These are phyloP conservation scores for Trichoderma sp. DNA, from an alignment of 2,329 filamentous ascomycete genomes.

Conservation along the genomic window DNA sequence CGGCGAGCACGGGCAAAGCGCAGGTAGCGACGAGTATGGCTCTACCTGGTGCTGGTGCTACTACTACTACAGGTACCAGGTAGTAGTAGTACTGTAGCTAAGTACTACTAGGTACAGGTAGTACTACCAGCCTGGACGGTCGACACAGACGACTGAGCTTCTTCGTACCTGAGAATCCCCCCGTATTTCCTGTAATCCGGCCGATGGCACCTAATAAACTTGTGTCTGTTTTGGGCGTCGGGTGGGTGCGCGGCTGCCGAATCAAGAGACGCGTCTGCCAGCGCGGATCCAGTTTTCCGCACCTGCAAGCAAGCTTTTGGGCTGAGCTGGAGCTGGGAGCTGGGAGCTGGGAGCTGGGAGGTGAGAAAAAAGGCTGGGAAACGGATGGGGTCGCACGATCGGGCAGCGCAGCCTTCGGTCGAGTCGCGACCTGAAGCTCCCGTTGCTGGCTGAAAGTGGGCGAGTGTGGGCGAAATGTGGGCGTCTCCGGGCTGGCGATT, in stretches of 20 bases:
- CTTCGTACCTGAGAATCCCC: slow-evolving; percentile 15
- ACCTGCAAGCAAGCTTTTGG: slow-evolving; percentile 19
- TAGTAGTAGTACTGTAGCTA: not conserved
- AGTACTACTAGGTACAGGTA: too few relatives aligned
- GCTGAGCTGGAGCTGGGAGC: slow-evolving; percentile 14
- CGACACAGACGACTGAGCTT: not conserved
- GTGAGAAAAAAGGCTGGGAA: slow-evolving; percentile 8
- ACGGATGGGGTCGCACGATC: slow-evolving; percentile 14
- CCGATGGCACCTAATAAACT: slow-evolving; percentile 7
- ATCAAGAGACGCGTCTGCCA: slow-evolving; percentile 10
- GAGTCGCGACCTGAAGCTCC: not conserved
- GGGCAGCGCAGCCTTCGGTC: slow-evolving; percentile 12
- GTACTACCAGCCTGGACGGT: too few relatives aligned
- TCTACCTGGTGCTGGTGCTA: not conserved
- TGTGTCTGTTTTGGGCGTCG: slow-evolving; percentile 10
- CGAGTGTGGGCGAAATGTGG: slow-evolving; percentile 12
- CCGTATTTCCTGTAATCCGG: slow-evolving; percentile 6
- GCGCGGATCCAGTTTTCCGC: slow-evolving; percentile 7
- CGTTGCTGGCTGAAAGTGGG: slow-evolving; percentile 16
- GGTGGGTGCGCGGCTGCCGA: slow-evolving; percentile 1
- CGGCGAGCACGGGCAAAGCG: not conserved
- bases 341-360: not conserved
- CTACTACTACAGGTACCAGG: not conserved
- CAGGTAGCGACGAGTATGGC: not conserved
- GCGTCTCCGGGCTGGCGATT: slow-evolving; percentile 13